phyloP scores from a whole-genome alignment of 2,329 filamentous ascomycete genomes.

The Chrysosporium queenslandicum region DNA sequence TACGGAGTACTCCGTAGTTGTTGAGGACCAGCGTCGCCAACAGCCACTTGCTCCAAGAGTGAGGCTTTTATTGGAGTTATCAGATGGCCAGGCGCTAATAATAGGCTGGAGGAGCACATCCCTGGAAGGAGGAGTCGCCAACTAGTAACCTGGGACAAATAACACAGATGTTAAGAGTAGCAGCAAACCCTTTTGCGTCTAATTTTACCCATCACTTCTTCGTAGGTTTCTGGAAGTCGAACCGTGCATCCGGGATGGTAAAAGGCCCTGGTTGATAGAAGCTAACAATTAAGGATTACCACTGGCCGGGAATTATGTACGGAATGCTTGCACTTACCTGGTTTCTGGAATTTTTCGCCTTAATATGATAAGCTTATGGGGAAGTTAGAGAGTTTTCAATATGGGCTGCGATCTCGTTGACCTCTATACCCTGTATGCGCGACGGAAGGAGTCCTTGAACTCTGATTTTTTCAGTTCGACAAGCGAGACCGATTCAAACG shows the following conservation, averaged over 20 bases:
- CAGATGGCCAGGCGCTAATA: too few relatives aligned
- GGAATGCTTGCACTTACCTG: background rate
- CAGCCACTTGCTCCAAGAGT: too few relatives aligned
- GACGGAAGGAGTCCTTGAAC: background rate
- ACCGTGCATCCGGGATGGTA: background rate
- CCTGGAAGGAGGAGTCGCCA: too few relatives aligned
- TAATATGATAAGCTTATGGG: background rate
- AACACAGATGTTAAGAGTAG: too few relatives aligned
- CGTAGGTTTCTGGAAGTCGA: background rate
- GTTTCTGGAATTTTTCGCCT: background rate
- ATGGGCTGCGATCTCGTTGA: background rate
- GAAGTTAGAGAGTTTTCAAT: background rate
- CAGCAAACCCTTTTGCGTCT: background rate
- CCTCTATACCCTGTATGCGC: slow-evolving; percentile 1
- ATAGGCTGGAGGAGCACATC: too few relatives aligned
- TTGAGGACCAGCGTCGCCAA: too few relatives aligned
- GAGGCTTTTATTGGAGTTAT: too few relatives aligned
- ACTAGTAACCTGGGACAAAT: too few relatives aligned
- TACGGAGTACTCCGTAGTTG: too few relatives aligned
- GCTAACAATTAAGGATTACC: background rate
- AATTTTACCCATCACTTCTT: background rate
- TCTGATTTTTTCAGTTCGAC: too few relatives aligned
- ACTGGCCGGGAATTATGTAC: background rate
- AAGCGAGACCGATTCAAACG: background rate
- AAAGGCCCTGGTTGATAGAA: too few relatives aligned